A percentile compares a stretch with the other conserved stretches of the same genome.
Evolutionary conservation across 768 basidiomycete species (phyloP).

Genomic region (Termitomyces sp.): DNA sequence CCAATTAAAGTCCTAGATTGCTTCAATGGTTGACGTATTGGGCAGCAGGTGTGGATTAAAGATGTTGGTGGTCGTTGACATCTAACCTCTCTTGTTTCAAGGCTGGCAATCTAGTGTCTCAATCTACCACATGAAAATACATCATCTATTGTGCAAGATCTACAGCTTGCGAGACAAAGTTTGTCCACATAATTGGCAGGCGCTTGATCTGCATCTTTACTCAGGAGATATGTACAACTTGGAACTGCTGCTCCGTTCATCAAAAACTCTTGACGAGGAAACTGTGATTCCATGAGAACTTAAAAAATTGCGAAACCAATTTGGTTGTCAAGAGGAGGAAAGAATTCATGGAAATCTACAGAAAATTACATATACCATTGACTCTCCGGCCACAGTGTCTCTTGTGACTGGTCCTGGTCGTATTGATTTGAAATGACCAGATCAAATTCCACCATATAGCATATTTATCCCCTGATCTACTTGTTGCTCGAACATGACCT

Average conservation of each 20-base stretch:
- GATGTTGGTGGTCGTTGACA: neutral
- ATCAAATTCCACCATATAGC: neutral
- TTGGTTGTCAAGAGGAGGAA: neutral
- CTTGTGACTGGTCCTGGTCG: neutral
- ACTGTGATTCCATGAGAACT: neutral
- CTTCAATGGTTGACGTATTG: conserved; percentile 8
- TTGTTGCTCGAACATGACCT: neutral
- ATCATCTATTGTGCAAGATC: neutral
- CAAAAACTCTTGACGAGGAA: neutral
- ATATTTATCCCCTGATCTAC: conserved; percentile 8
- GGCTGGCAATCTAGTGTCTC: conserved; percentile 5
- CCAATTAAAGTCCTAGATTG: neutral
- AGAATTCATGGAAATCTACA: neutral
- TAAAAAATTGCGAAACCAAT: neutral
- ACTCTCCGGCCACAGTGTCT: neutral
- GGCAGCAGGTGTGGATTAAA: neutral
- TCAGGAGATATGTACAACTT: neutral
- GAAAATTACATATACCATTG: neutral
- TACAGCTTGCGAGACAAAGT: neutral
- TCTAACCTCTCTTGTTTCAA: neutral
- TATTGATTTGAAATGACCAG: too few relatives aligned
- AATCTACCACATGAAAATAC: neutral
- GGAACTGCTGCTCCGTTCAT: neutral
- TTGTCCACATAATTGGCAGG: neutral
- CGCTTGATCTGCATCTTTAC: neutral